A percentile compares a stretch with the other conserved stretches of the same genome.
phyloP scores from a whole-genome alignment of 1,139 yeast genomes.

The Blastobotrys raffinosifermentans region DNA sequence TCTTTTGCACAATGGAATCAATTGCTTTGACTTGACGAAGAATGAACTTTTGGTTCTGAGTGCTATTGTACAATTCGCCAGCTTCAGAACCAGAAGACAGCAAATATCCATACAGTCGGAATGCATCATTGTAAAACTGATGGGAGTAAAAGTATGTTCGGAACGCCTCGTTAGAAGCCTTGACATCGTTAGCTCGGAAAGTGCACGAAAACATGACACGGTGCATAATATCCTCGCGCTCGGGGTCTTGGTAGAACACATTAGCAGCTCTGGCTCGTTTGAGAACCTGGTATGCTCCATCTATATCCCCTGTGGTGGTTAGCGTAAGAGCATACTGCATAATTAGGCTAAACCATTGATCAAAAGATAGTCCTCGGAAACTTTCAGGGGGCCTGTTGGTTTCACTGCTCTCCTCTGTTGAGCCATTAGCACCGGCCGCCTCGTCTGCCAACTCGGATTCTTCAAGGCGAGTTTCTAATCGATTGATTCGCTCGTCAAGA shows the following conservation, averaged over 20 bases:
- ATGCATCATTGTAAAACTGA: constrained; percentile 69
- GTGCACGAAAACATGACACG: constrained; percentile 65
- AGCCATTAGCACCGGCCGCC: constrained; percentile 43
- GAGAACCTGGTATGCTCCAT: constrained; percentile 63
- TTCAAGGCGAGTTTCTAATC: constrained; percentile 40
- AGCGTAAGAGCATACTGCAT: constrained; percentile 69
- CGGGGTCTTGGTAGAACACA: constrained; percentile 60
- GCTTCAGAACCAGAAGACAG: constrained; percentile 58
- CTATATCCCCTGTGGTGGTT: constrained; percentile 56
- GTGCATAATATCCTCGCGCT: constrained; percentile 51
- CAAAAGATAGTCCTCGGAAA: constrained; percentile 71
- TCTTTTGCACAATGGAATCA: constrained; percentile 56
- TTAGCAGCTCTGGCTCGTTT: constrained; percentile 71
- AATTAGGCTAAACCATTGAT: constrained; percentile 79
- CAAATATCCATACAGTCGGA: constrained; percentile 61
- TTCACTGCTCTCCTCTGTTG: constrained; percentile 25
- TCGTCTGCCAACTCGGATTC: constrained; percentile 32
- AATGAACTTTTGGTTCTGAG: constrained; percentile 84
- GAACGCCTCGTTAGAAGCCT: constrained; percentile 48
- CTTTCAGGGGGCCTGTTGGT: constrained; percentile 28
- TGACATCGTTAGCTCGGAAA: constrained; percentile 47
- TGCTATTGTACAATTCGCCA: constrained; percentile 58
- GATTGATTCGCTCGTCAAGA: constrained; percentile 64
- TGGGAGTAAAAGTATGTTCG: constrained; percentile 59
- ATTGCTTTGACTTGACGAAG: constrained; percentile 84